Evolutionary conservation across 2,329 filamentous ascomycete genomes (phyloP).

Genomic region (Mycosphaerella arachidis): DNA sequence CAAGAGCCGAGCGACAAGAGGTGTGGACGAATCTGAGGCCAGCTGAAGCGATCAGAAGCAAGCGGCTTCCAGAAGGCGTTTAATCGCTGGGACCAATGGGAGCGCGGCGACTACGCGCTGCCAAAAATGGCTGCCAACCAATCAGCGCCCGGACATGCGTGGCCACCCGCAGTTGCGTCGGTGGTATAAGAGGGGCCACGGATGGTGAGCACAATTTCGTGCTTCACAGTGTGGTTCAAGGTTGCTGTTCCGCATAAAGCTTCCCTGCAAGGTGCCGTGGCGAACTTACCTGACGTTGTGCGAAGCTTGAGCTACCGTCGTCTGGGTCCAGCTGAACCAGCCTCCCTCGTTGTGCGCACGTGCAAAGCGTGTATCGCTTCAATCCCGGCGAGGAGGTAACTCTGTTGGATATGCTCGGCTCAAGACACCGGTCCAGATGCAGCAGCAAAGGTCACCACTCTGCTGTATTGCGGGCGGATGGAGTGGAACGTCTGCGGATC

Average conservation of each 20-base stretch:
- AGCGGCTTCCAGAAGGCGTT: slow-evolving; percentile 12
- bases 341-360: neutral
- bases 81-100: slow-evolving; percentile 15
- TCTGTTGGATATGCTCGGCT: neutral
- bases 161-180: slow-evolving; percentile 20
- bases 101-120: slow-evolving; percentile 8
- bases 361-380: neutral
- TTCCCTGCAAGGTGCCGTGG: slow-evolving; percentile 5
- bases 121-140: slow-evolving; percentile 11
- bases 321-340: neutral
- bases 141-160: slow-evolving; percentile 20
- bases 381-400: neutral
- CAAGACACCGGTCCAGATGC: neutral
- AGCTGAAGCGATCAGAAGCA: slow-evolving; percentile 11
- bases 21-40: slow-evolving; percentile 11
- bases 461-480: neutral
- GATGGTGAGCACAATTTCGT: neutral
- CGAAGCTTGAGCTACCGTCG: neutral
- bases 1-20: slow-evolving; percentile 8
- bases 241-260: neutral
- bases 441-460: neutral
- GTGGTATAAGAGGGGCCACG: slow-evolving; percentile 11
- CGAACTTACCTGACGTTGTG: slow-evolving; percentile 8
- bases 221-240: neutral
- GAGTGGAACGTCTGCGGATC: neutral